Percentiles rank a stretch among this genome's conserved stretches.
Conservation (phyloP, 768 basidiomycete species). For the Phaffia tasmanica region DNA sequence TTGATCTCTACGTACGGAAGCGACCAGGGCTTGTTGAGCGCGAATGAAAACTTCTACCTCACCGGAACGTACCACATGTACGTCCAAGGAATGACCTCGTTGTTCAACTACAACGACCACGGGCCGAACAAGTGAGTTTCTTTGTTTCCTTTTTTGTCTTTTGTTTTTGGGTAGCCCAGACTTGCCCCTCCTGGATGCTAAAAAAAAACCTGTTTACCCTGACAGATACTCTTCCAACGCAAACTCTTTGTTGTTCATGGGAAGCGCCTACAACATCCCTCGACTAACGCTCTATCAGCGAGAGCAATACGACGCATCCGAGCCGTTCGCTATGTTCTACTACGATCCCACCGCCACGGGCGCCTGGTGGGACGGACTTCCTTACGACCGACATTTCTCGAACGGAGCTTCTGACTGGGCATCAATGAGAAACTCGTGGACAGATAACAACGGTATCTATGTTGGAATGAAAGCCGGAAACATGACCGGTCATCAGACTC, state of each 20-base stretch:
- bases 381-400: conserved; percentile 74
- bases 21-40: conserved; percentile 56
- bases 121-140: conserved; percentile 66
- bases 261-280: conserved; percentile 55
- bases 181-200: not conserved
- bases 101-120: conserved; percentile 50
- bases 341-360: conserved; percentile 72
- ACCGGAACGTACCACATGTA: conserved; percentile 88
- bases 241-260: conserved; percentile 74
- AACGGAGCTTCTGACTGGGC: conserved; percentile 68
- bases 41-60: conserved; percentile 57
- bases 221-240: conserved; percentile 67
- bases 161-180: no score
- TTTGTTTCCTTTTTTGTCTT: not conserved
- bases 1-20: conserved; percentile 78
- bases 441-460: conserved; percentile 67
- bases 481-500: conserved; percentile 40
- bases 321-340: conserved; percentile 82
- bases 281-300: conserved; percentile 79
- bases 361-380: conserved; percentile 79
- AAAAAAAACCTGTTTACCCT: not conserved
- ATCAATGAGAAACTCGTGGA: conserved; percentile 86
- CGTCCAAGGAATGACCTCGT: conserved; percentile 64
- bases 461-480: conserved; percentile 81
- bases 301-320: conserved; percentile 68